A percentile compares a stretch with the other conserved stretches of the same genome.
Conservation (phyloP, 202 grass and related monocot genomes). For the Elaeis oleifera region DNA sequence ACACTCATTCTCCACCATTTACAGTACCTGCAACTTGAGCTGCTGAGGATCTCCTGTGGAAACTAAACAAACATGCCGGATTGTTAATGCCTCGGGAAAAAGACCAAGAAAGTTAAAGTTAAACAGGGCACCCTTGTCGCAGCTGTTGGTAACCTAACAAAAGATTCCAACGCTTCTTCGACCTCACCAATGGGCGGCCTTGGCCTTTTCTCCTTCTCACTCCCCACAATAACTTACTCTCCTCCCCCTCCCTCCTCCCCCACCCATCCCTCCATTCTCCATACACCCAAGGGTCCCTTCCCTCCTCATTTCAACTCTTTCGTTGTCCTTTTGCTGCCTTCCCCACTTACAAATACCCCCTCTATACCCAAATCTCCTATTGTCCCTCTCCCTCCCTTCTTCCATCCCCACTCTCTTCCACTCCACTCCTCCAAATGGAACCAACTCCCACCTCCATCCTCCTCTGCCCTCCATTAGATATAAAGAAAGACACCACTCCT, state of each 20-base stretch:
- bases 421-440: constrained; percentile 37
- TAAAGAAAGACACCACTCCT: background rate
- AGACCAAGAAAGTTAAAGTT: no score
- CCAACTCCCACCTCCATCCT: constrained; percentile 15
- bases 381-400: constrained; percentile 16
- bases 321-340: constrained; percentile 6
- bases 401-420: constrained; percentile 31
- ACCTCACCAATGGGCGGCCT: constrained; percentile 32
- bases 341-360: constrained; percentile 53
- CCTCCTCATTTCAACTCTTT: constrained; percentile 14
- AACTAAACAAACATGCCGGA: no score
- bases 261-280: background rate
- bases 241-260: no score
- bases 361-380: constrained; percentile 1
- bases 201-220: constrained; percentile 23
- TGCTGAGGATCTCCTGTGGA: no score
- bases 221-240: background rate
- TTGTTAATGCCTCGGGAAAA: no score
- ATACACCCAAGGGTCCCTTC: background rate
- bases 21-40: no score
- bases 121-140: no score
- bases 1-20: no score
- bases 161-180: constrained; percentile 19
- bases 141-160: no score
- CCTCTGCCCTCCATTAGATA: constrained; percentile 30